Conservation (phyloP, 1,139 yeast species). For the Pichia sp. region DNA sequence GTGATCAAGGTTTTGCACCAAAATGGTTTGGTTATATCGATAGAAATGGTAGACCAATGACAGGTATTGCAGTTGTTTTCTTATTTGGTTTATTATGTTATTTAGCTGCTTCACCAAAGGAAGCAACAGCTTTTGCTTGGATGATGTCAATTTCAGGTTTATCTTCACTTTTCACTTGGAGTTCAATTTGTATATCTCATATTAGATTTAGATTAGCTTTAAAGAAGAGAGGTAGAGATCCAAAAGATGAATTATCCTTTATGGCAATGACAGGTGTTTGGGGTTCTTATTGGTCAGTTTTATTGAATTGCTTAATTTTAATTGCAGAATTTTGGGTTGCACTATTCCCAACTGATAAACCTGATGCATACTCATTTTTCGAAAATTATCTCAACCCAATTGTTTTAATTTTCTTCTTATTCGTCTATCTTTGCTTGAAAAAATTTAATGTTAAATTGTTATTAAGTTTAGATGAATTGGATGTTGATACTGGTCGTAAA, state of each 20-base stretch:
- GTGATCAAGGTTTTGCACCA: slow-evolving; percentile 78
- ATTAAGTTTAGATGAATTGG: slow-evolving; percentile 44
- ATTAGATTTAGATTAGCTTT: slow-evolving; percentile 72
- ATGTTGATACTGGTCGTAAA: slow-evolving; percentile 58
- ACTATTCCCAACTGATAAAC: slow-evolving; percentile 30
- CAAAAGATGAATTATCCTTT: slow-evolving; percentile 54
- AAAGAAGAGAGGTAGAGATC: slow-evolving; percentile 49
- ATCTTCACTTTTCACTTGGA: slow-evolving; percentile 76
- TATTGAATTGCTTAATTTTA: slow-evolving; percentile 51
- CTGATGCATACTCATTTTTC: slow-evolving; percentile 38
- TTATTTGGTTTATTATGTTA: slow-evolving; percentile 61
- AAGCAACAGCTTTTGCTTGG: slow-evolving; percentile 67
- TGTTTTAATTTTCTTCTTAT: slow-evolving; percentile 34
- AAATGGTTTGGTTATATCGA: slow-evolving; percentile 61
- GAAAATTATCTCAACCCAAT: slow-evolving; percentile 44
- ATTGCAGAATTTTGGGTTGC: slow-evolving; percentile 55
- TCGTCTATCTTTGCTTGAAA: slow-evolving; percentile 22
- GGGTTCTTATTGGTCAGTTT: slow-evolving; percentile 61
- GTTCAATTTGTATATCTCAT: slow-evolving; percentile 62
- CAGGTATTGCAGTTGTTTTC: slow-evolving; percentile 49
- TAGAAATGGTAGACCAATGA: slow-evolving; percentile 60
- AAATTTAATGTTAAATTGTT: slow-evolving; percentile 33
- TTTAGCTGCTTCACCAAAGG: slow-evolving; percentile 56
- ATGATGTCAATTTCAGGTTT: slow-evolving; percentile 72
- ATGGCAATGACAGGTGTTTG: slow-evolving; percentile 54